Evolutionary conservation across 1,284 basidiomycete species (phyloP).

Genomic region (Austroboletus niveus): DNA sequence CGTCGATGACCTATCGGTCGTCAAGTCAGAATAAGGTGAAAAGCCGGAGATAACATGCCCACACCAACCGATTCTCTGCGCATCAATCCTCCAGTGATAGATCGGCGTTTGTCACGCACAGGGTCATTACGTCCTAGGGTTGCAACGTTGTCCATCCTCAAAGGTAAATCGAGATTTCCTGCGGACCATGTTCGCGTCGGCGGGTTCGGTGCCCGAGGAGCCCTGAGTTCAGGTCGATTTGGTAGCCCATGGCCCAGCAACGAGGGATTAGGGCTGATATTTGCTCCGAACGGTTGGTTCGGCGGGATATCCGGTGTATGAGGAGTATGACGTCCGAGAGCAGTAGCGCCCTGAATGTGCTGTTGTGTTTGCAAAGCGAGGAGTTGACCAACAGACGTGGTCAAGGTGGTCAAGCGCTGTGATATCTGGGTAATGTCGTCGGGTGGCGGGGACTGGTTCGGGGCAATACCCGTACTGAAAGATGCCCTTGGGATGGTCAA

Average conservation of each 20-base stretch:
- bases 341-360: conserved; percentile 46
- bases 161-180: conserved; percentile 69
- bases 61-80: conserved; percentile 77
- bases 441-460: conserved; percentile 59
- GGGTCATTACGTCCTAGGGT: conserved; percentile 32
- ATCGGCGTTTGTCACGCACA: conserved; percentile 69
- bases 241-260: conserved; percentile 58
- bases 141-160: conserved; percentile 47
- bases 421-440: conserved; percentile 79
- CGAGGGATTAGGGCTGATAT: conserved; percentile 37
- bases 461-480: conserved; percentile 58
- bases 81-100: conserved; percentile 57
- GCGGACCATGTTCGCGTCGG: conserved; percentile 81
- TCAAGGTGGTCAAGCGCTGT: conserved; percentile 77
- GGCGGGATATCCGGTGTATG: conserved; percentile 43
- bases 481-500: conserved; percentile 55
- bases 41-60: conserved; percentile 31
- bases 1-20: conserved; percentile 44
- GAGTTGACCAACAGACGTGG: conserved; percentile 84
- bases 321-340: conserved; percentile 44
- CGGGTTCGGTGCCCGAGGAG: conserved; percentile 59
- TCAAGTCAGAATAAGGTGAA: conserved; percentile 11
- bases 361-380: conserved; percentile 75
- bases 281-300: conserved; percentile 15
- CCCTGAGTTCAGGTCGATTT: conserved; percentile 56